These are phyloP conservation scores for Penicillium olsonii DNA, from an alignment of 2,329 filamentous ascomycete species.

Conservation along the genomic window DNA sequence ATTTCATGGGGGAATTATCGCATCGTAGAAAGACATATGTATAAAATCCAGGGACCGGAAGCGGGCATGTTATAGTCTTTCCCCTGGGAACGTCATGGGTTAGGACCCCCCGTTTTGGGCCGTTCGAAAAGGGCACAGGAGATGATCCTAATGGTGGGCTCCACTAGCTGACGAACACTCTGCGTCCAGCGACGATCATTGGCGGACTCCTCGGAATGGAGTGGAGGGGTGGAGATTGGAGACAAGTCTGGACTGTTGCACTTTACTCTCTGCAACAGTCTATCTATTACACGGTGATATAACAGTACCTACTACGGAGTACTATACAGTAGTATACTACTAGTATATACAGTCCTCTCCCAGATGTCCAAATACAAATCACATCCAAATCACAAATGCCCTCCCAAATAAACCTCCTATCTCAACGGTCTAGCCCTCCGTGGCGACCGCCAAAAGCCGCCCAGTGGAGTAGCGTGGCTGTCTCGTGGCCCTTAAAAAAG, in stretches of 20 bases:
- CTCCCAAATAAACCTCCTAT: slow-evolving; percentile 4
- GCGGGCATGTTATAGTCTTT: slow-evolving; percentile 20
- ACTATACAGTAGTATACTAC: background rate
- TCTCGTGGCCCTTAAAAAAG: slow-evolving; percentile 2
- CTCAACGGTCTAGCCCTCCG: slow-evolving; percentile 9
- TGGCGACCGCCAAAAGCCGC: slow-evolving; percentile 8
- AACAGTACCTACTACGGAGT: too few species aligned
- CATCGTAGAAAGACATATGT: too few species aligned
- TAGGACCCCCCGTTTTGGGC: slow-evolving; percentile 9
- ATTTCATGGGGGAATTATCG: too few species aligned
- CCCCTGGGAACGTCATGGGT: slow-evolving; percentile 27
- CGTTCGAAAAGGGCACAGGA: slow-evolving; percentile 18
- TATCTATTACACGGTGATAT: too few species aligned
- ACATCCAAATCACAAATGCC: too few species aligned
- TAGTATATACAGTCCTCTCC: too few species aligned
- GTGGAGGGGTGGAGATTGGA: slow-evolving; percentile 13
- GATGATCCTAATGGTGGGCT: slow-evolving; percentile 23
- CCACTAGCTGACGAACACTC: slow-evolving; percentile 29
- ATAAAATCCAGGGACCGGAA: slow-evolving; percentile 15
- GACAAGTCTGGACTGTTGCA: slow-evolving; percentile 11
- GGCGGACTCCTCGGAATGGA: slow-evolving; percentile 7
- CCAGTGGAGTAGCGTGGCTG: slow-evolving; percentile 11
- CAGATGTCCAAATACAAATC: too few species aligned
- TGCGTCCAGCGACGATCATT: slow-evolving; percentile 5
- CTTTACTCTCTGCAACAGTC: too few species aligned